Percentiles rank a stretch among this genome's conserved stretches.
These are phyloP conservation scores for Prunus dulcis DNA, from an alignment of 306 rosid species.

Conservation along the genomic window DNA sequence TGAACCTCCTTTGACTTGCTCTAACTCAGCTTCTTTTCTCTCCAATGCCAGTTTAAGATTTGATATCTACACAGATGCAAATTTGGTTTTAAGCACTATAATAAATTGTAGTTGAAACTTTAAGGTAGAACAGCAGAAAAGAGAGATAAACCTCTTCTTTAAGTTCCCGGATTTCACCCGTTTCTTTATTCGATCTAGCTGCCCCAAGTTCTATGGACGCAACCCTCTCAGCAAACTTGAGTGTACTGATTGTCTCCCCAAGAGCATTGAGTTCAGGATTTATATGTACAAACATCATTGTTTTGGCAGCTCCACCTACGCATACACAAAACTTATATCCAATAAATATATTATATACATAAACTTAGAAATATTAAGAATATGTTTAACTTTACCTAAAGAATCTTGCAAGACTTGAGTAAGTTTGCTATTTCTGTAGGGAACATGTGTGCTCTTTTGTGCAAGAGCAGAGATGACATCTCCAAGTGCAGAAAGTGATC, in stretches of 20 bases:
- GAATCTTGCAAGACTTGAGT: slow-evolving; percentile 98
- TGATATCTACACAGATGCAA: slow-evolving; percentile 44
- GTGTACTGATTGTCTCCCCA: slow-evolving; percentile 96
- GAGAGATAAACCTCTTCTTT: slow-evolving; percentile 78
- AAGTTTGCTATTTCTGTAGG: slow-evolving; percentile 96
- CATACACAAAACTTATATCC: not conserved
- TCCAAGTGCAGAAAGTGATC: slow-evolving; percentile 96
- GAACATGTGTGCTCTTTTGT: slow-evolving; percentile 84
- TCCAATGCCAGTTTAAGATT: slow-evolving; percentile 73
- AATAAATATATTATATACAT: too few relatives aligned
- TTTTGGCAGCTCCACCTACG: slow-evolving; percentile 93
- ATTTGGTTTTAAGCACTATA: not conserved
- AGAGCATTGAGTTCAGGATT: slow-evolving; percentile 78
- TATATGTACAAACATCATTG: slow-evolving; percentile 98
- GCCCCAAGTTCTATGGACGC: slow-evolving; percentile 93
- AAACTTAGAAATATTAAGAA: too few relatives aligned
- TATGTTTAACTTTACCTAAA: slow-evolving; percentile 49
- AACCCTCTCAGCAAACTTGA: slow-evolving; percentile 97
- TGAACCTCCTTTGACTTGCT: slow-evolving; percentile 56
- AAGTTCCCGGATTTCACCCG: slow-evolving; percentile 77
- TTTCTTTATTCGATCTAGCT: slow-evolving; percentile 84
- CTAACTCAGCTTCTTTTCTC: slow-evolving; percentile 79
- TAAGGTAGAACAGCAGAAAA: slow-evolving; percentile 12
- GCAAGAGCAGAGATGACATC: slow-evolving; percentile 97
- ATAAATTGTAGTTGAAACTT: not conserved